Conservation (phyloP, 2,329 filamentous ascomycete species). For the Xylaria sp. region DNA sequence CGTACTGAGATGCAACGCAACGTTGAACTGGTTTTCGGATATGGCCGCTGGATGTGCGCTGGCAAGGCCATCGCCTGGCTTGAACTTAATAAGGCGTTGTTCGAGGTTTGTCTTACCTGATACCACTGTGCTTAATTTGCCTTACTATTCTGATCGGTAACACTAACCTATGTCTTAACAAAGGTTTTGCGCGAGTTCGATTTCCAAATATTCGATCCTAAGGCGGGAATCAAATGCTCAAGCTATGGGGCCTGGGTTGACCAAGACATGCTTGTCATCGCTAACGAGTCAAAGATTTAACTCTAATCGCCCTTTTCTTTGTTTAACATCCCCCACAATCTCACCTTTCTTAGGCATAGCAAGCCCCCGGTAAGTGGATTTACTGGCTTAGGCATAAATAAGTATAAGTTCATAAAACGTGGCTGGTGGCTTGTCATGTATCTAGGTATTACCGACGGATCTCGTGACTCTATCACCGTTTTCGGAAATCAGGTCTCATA, state of each 20-base stretch:
- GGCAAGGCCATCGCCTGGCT: constrained; percentile 57
- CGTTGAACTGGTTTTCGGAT: constrained; percentile 55
- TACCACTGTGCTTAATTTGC: background rate
- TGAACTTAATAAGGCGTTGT: constrained; percentile 56
- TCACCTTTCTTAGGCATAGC: too few relatives aligned
- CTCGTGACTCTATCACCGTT: too few relatives aligned
- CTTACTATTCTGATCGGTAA: background rate
- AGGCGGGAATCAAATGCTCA: constrained; percentile 32
- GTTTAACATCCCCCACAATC: too few relatives aligned
- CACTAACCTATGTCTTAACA: constrained; percentile 2
- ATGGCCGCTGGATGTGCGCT: constrained; percentile 55
- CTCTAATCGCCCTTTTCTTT: too few relatives aligned
- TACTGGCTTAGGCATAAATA: too few relatives aligned
- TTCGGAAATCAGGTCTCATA: too few relatives aligned
- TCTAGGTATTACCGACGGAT: too few relatives aligned
- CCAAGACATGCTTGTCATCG: constrained; percentile 41
- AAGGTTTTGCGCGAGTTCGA: constrained; percentile 48
- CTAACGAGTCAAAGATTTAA: constrained; percentile 40
- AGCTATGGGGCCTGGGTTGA: constrained; percentile 45
- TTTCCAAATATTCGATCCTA: constrained; percentile 46
- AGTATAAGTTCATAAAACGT: too few relatives aligned
- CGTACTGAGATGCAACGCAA: constrained; percentile 50
- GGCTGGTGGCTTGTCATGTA: too few relatives aligned
- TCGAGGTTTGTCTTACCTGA: constrained; percentile 51
- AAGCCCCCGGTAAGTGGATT: too few relatives aligned